Conservation (phyloP, 768 basidiomycete genomes). For the Inosperma sp. region DNA sequence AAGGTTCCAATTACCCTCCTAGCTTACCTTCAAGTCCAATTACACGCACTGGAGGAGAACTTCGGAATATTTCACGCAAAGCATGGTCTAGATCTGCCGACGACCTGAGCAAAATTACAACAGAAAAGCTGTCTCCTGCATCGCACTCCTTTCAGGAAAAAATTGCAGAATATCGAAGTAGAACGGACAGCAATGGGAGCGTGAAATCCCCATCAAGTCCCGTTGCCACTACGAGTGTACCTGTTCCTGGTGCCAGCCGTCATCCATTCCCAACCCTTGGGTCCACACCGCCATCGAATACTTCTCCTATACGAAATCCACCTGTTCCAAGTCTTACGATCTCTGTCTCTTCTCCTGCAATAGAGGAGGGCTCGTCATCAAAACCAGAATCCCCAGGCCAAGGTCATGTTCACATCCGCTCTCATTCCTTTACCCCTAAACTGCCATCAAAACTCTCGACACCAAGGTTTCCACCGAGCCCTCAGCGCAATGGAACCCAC, state of each 20-base stretch:
- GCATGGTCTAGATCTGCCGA: constrained; percentile 80
- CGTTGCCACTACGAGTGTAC: constrained; percentile 27
- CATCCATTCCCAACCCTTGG: constrained; percentile 43
- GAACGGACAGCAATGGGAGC: constrained; percentile 55
- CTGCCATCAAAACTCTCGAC: constrained; percentile 63
- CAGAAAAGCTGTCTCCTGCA: constrained; percentile 32
- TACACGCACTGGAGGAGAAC: constrained; percentile 29
- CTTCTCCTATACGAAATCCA: constrained; percentile 34
- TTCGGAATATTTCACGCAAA: constrained; percentile 63
- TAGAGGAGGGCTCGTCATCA: constrained; percentile 27
- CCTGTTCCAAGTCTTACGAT: constrained; percentile 41
- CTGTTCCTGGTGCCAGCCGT: constrained; percentile 20
- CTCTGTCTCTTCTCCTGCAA: constrained; percentile 42
- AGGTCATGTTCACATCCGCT: constrained; percentile 55
- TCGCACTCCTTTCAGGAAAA: constrained; percentile 56
- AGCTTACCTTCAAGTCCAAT: constrained; percentile 39
- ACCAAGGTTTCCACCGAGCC: constrained; percentile 50
- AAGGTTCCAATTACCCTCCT: constrained; percentile 31
- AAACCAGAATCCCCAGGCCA: constrained; percentile 21
- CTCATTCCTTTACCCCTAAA: constrained; percentile 68
- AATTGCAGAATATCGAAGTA: constrained; percentile 60
- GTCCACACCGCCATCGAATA: constrained; percentile 31
- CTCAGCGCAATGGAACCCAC: constrained; percentile 36
- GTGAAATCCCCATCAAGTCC: constrained; percentile 35
- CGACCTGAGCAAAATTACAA: constrained; percentile 58